Evolutionary conservation across 192 early-diverging fungal species (phyloP).

Genomic region (Jimgerdemannia lactiflua): DNA sequence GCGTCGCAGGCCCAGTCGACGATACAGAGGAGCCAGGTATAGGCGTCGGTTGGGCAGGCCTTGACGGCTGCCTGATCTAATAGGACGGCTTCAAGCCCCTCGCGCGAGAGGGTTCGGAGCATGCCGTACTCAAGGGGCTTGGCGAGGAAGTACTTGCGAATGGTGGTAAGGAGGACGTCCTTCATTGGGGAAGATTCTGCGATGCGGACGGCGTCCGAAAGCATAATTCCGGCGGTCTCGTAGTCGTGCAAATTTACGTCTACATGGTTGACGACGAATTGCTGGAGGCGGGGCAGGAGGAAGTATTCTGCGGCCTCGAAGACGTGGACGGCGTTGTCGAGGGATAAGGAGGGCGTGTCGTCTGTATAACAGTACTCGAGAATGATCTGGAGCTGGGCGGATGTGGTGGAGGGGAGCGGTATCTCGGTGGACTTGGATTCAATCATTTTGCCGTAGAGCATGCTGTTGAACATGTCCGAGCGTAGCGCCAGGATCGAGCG

Average conservation of each 20-base stretch:
- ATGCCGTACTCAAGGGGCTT: not conserved
- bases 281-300: not conserved
- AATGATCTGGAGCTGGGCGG: not conserved
- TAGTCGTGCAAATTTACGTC: not conserved
- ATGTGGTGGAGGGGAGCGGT: not conserved
- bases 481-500: not conserved
- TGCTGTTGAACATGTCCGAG: not conserved
- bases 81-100: not conserved
- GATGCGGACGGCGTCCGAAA: not conserved
- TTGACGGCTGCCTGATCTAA: not conserved
- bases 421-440: not conserved
- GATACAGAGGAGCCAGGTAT: not conserved
- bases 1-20: not conserved
- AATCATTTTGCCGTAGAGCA: not conserved
- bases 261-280: not conserved
- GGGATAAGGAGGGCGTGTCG: not conserved
- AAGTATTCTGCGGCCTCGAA: not conserved
- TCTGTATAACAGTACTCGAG: not conserved
- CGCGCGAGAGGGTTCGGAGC: not conserved
- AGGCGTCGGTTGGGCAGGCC: not conserved
- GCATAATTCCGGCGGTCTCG: not conserved
- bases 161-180: not conserved
- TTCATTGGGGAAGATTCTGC: not conserved
- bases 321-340: not conserved
- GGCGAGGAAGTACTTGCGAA: not conserved